Conservation (phyloP, 2,329 filamentous ascomycete species). For the Ophiostoma novo-ulmi region DNA sequence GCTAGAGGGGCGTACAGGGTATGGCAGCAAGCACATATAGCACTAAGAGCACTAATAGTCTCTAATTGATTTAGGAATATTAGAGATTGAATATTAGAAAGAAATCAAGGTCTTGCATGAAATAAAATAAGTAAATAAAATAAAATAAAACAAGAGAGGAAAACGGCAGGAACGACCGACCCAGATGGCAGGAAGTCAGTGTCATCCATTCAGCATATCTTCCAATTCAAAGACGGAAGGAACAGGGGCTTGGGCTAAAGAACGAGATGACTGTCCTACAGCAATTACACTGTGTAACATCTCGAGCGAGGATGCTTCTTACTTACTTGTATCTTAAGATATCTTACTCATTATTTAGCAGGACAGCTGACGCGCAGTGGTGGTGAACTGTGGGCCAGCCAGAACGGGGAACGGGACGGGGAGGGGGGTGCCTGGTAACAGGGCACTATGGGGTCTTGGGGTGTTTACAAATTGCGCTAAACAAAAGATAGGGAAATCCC, state of each 20-base stretch:
- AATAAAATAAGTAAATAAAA: neutral
- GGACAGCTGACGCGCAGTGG: conserved; percentile 2
- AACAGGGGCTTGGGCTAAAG: neutral
- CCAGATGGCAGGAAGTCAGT: neutral
- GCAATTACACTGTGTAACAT: neutral
- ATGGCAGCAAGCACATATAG: neutral
- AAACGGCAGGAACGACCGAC: neutral
- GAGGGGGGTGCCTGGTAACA: neutral
- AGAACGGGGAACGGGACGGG: neutral
- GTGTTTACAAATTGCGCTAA: neutral
- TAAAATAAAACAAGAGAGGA: neutral
- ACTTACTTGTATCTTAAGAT: neutral
- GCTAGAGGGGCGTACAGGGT: neutral
- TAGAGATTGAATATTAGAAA: too few relatives aligned
- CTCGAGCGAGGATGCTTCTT: neutral
- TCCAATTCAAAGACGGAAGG: neutral
- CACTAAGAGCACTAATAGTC: neutral
- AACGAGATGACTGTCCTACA: neutral
- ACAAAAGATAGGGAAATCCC: neutral
- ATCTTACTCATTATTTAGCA: neutral
- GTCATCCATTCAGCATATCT: neutral
- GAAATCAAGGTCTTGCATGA: too few relatives aligned
- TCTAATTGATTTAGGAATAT: too few relatives aligned
- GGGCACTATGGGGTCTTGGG: neutral
- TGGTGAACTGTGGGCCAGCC: neutral